Evolutionary conservation across 2,329 filamentous ascomycete species (phyloP), one percentile per base, ranked within the genome.

Genomic region (Zopfia rhizophila): DNA sequence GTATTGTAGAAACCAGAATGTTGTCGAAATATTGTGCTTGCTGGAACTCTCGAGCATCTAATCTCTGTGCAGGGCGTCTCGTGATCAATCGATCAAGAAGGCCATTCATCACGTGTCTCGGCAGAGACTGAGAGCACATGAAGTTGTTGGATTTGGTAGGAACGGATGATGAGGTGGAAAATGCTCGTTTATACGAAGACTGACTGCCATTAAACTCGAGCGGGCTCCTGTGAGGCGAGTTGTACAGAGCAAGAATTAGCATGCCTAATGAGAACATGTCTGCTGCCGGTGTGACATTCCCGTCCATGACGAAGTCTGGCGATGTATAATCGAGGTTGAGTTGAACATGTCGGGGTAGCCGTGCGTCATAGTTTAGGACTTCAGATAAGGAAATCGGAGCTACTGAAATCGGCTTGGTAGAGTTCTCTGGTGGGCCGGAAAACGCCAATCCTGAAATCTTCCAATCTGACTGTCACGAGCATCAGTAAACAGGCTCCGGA

Each of bases 11-110:
- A 16, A 99, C 91, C 4, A 99, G 79, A 32, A 97, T 90, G 63
- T 97, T 99, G 73, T 99, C 91, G 68, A 99, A 99, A 68, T 95
- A 99, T 56, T 90, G 87, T 63, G 91, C 95, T 70, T 97, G 85
- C 66, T 99, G 94, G 59, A 99, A 97, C 61, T 96, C 93, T 41
- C 84, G 85, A 4, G 93, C 91, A 18, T 86, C 91, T 76, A 97
- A 83, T 31, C 94, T 84, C 67, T 96, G 90, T 3, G 91, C 91
- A 3, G 94, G 91, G 43, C 91, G 81, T 53, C 94, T 82, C 0
- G 93, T 94, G 45, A 99, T 92, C 31, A 99, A 82, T 18, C 88
- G 82, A 2, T 94, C 91, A 3, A 99, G 76, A 0, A 97, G 88
- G 52, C 88, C 83, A 13, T 81, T 80, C 7, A 84, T 77, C 11